Percentiles rank a stretch among this genome's conserved stretches.
phyloP scores from a whole-genome alignment of 192 early-diverging fungal genomes.

The Coemansia sp. region DNA sequence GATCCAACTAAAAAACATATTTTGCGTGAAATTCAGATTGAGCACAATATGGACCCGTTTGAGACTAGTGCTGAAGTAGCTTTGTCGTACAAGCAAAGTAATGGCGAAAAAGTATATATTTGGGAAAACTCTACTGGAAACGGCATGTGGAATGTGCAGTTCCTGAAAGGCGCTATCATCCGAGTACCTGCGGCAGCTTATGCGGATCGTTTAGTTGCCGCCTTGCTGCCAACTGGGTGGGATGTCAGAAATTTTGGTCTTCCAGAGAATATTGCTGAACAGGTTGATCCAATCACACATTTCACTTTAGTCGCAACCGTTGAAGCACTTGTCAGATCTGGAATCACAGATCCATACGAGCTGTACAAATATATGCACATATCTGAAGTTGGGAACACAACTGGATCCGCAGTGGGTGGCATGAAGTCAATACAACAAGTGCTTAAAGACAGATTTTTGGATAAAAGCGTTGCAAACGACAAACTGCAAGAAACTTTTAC shows the following conservation, averaged over 20 bases:
- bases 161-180: conserved; percentile 85
- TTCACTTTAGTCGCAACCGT: conserved; percentile 87
- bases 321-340: conserved; percentile 84
- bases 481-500: conserved; percentile 84
- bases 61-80: conserved; percentile 87
- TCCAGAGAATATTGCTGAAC: conserved; percentile 82
- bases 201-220: conserved; percentile 81
- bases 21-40: conserved; percentile 85
- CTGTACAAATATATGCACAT: conserved; percentile 96
- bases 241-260: conserved; percentile 85
- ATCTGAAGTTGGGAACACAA: conserved; percentile 87
- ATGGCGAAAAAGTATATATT: neutral
- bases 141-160: conserved; percentile 16
- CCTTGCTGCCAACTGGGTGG: conserved; percentile 94
- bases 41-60: conserved; percentile 85
- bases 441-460: conserved; percentile 64
- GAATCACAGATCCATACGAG: conserved; percentile 96
- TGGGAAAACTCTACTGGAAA: too few species aligned
- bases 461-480: neutral
- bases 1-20: conserved; percentile 80
- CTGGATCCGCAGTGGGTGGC: conserved; percentile 88
- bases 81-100: conserved; percentile 8
- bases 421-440: conserved; percentile 67
- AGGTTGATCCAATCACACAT: conserved; percentile 87
- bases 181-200: conserved; percentile 86